phyloP scores from a whole-genome alignment of 345 rosid genomes.

The Balakata baccata region DNA sequence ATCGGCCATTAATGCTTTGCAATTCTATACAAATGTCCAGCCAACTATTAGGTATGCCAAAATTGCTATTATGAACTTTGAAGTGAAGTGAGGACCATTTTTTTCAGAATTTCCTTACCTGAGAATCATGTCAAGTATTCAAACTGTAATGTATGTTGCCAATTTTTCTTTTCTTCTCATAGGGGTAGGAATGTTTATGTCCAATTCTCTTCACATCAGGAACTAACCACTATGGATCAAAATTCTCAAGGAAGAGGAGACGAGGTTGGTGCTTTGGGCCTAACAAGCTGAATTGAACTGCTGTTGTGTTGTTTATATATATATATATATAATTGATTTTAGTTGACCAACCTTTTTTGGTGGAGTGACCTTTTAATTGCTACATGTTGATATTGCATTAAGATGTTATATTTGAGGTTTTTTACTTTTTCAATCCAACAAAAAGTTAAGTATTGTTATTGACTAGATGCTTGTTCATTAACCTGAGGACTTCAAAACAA shows the following conservation, averaged over 20 bases:
- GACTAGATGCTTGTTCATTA: not conserved
- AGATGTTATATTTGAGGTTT: not conserved
- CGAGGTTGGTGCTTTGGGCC: conserved; percentile 58
- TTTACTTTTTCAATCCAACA: not conserved
- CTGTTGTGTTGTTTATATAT: conserved; percentile 2
- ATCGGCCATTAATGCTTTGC: conserved; percentile 77
- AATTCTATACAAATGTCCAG: conserved; percentile 75
- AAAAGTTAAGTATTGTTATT: not conserved
- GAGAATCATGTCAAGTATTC: not conserved
- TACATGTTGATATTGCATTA: not conserved
- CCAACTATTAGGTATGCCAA: conserved; percentile 71
- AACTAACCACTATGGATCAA: conserved; percentile 91
- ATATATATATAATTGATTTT: conserved; percentile 1
- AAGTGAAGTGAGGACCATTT: not conserved
- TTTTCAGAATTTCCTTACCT: not conserved
- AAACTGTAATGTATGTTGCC: not conserved
- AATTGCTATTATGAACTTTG: not conserved
- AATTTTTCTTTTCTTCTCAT: not conserved
- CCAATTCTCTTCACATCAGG: conserved; percentile 99
- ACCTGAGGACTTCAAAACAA: not conserved
- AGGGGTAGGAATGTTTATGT: conserved; percentile 98
- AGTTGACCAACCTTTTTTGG: not conserved
- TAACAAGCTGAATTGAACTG: conserved; percentile 7
- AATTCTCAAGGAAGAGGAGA: conserved; percentile 89
- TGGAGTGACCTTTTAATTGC: not conserved